A percentile compares a stretch with the other conserved stretches of the same genome.
phyloP scores from a whole-genome alignment of 768 basidiomycete genomes.

The Naganishia kalamii region DNA sequence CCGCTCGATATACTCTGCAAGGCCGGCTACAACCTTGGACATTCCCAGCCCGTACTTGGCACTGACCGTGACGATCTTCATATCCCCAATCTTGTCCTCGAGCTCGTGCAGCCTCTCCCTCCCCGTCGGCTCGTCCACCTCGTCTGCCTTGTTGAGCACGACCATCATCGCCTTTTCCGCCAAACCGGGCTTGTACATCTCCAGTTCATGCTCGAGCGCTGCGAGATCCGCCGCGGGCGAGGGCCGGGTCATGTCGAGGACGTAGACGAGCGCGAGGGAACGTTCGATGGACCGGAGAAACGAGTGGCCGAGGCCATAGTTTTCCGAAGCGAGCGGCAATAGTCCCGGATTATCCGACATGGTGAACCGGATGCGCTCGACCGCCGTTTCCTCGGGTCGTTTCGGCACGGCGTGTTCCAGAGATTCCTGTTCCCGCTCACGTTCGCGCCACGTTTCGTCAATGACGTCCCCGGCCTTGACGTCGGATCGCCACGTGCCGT shows the following conservation, averaged over 20 bases:
- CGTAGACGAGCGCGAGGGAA: constrained; percentile 79
- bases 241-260: constrained; percentile 73
- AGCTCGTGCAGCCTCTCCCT: constrained; percentile 25
- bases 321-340: constrained; percentile 72
- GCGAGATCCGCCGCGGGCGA: constrained; percentile 71
- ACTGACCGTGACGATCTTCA: constrained; percentile 63
- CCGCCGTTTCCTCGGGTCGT: not conserved
- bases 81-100: constrained; percentile 51
- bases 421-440: constrained; percentile 33
- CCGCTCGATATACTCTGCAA: constrained; percentile 59
- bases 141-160: constrained; percentile 90
- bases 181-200: constrained; percentile 67
- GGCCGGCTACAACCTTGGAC: constrained; percentile 59
- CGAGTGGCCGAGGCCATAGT: constrained; percentile 86
- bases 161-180: constrained; percentile 70
- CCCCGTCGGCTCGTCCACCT: constrained; percentile 54
- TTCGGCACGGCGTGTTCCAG: constrained; percentile 11
- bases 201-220: constrained; percentile 72
- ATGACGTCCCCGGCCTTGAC: constrained; percentile 29
- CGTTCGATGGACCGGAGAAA: constrained; percentile 91
- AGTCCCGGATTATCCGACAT: constrained; percentile 96
- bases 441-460: constrained; percentile 38
- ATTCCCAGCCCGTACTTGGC: constrained; percentile 83
- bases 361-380: constrained; percentile 61
- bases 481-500: constrained; percentile 60